phyloP scores from a whole-genome alignment of 352 stramenopile genomes.

The Hyaloperonospora brassicae region DNA sequence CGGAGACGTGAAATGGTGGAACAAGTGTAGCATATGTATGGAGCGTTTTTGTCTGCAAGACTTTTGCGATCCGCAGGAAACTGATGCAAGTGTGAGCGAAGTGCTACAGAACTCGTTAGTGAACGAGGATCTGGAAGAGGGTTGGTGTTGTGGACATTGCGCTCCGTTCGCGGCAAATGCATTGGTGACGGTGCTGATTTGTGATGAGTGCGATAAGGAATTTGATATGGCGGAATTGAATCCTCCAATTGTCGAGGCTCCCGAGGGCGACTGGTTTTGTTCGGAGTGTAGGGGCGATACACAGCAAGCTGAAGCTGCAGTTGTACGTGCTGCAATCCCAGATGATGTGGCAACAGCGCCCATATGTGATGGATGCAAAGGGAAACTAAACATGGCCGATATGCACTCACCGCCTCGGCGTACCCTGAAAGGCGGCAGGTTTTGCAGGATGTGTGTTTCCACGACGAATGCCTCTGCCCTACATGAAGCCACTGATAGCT shows the following conservation, averaged over 20 bases:
- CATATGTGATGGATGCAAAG: slow-evolving; percentile 65
- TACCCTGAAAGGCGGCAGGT: slow-evolving; percentile 42
- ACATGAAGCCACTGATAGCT: neutral
- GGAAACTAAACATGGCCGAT: slow-evolving; percentile 43
- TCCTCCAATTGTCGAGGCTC: slow-evolving; percentile 37
- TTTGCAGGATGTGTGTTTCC: slow-evolving; percentile 24
- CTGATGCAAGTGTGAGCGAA: slow-evolving; percentile 20
- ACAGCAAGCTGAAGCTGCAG: neutral
- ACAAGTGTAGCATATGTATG: slow-evolving; percentile 25
- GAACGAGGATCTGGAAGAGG: slow-evolving; percentile 20
- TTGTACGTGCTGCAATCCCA: neutral
- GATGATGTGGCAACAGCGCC: slow-evolving; percentile 32
- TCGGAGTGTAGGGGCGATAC: slow-evolving; percentile 6
- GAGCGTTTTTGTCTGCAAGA: slow-evolving; percentile 35
- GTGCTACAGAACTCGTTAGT: slow-evolving; percentile 28
- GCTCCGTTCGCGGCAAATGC: neutral
- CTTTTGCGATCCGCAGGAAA: slow-evolving; percentile 28
- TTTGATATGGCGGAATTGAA: slow-evolving; percentile 48
- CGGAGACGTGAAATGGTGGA: slow-evolving; percentile 24
- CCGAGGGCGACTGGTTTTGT: slow-evolving; percentile 39
- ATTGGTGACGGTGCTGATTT: slow-evolving; percentile 42
- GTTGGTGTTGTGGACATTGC: slow-evolving; percentile 37
- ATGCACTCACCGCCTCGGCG: slow-evolving; percentile 34
- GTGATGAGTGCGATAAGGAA: slow-evolving; percentile 62
- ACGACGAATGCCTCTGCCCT: neutral